Base-by-base conservation (phyloP, 2,329 filamentous ascomycete genomes). In the Colletotrichum navitas region DNA sequence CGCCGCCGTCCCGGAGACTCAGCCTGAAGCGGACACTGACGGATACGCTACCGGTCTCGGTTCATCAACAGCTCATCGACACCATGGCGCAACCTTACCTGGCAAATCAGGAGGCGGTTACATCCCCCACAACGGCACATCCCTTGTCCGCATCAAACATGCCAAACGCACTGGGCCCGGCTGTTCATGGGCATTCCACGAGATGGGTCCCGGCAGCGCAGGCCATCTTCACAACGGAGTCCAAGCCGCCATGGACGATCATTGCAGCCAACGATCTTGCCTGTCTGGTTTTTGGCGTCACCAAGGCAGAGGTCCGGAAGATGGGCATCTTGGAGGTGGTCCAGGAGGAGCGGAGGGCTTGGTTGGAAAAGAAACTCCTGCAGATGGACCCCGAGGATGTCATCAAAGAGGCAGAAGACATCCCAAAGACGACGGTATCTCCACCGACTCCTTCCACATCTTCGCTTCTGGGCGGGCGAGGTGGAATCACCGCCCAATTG, bases 211-310 rank as follows among this genome's bases (percentile, higher is more conserved):
- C 94, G 10, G 93, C 94, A 52, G 93, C 95, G 6, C 96, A 99
- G 80, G 96, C 96, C 64, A 98, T 99, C 68, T 99, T 99, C 80
- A 97, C 95, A 10, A 99, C 96, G n/a, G 94, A 97, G 81, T 88
- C 93, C 18, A 91, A 92, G 74, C 89, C 94, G 11, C 96, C 95
- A 3, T 99, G 94, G 93, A 99, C 95, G 1, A 98, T 99, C 71
- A 89, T 98, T 64, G 94, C 96, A 3, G 96, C 96, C 61, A 99
- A 99, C 79, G 96, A 99, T 79, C 86, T 99, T 60, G 96, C 96
- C 24, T 99, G 96, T 81, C 86, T 99, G 54, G 92, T 98, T n/a
- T 99, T 98, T 83, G 96, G 96, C n/a, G 94, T 99, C 12, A 97
- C 95, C n/a, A 94, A 94, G 78, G 93, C 94, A 5, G 96, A 99